Base-by-base conservation (phyloP, 441 rosid genomes). In the Populus hybrid region DNA sequence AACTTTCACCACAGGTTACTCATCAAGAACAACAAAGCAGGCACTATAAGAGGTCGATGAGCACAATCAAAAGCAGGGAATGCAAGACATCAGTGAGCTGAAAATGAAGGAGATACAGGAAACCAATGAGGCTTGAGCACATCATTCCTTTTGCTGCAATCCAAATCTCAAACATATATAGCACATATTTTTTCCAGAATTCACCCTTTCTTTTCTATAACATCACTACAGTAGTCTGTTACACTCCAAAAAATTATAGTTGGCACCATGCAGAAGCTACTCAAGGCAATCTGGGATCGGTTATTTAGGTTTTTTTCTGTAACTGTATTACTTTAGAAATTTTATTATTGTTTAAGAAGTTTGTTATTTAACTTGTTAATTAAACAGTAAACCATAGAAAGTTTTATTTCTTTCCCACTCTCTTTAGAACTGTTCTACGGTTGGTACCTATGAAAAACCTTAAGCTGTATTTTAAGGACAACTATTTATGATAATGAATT, bases 1-100 rank as follows among this genome's bases (percentile, higher is more conserved):
- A 36, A 67, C 69, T 71, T 72, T 50, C 21, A 74, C 63, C 65
- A 75, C 9, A 64, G 40, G 56, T 70, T 72, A 29, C 65, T 40
- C 18, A 67, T 66, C n/a, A 74, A 61, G 53, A 73, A 38, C 69
- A 76, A 75, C 66, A 61, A 74, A 33, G 12, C 18, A 71, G 3
- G 71, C 45, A 35, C 35, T n/a, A 65, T 29, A 65, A 11, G 36
- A 53, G 35, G n/a, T 31, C 42, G 8, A 68, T 31, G 36, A 18
- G 3, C 36, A 69, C 23, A 75, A 28, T 35, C 23, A 53, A 73
- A 53, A 16, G 10, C 69, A 64, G 21, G 72, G 21, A 69, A 28
- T 28, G 69, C 28, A 64, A 7, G 42, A 69, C 45, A 42, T 18
- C 28, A 26, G 42, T 1, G 6, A 40, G 42, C 66, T 70, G 7